Percentiles rank a stretch among this genome's conserved stretches.
These are phyloP conservation scores for Corymbia citriodora DNA, from an alignment of 441 rosid species.

Conservation along the genomic window DNA sequence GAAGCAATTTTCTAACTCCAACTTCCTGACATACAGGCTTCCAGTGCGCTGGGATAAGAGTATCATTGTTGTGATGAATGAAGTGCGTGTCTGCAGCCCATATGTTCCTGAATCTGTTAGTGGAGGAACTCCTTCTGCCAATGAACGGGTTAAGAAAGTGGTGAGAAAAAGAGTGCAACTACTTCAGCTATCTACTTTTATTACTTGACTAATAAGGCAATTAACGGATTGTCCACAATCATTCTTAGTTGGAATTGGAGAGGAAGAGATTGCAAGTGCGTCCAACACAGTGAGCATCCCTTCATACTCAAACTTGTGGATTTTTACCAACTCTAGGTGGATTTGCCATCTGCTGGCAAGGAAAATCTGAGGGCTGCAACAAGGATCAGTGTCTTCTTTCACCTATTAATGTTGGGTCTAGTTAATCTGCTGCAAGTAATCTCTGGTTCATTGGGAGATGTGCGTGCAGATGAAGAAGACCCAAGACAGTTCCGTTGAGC, in stretches of 20 bases:
- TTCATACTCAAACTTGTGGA: neutral
- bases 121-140: constrained; percentile 92
- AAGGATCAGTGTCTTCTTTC: neutral
- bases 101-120: constrained; percentile 73
- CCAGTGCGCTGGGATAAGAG: constrained; percentile 97
- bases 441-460: neutral
- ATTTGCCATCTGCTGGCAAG: neutral
- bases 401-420: neutral
- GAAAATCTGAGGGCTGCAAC: constrained; percentile 1
- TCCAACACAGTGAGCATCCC: constrained; percentile 24
- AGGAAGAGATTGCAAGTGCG: constrained; percentile 71
- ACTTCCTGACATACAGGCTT: constrained; percentile 40
- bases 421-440: neutral
- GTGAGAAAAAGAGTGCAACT: constrained; percentile 32
- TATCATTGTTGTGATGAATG: constrained; percentile 78
- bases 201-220: neutral
- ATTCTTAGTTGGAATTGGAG: constrained; percentile 66
- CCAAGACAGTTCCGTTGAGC: neutral
- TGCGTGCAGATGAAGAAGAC: neutral
- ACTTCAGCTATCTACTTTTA: neutral
- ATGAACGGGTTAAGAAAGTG: constrained; percentile 93
- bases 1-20: neutral
- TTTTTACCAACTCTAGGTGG: neutral
- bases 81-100: constrained; percentile 84
- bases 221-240: neutral